Conservation (phyloP, 805 yeast species). For the Tetrapisispora namnaoensis region DNA sequence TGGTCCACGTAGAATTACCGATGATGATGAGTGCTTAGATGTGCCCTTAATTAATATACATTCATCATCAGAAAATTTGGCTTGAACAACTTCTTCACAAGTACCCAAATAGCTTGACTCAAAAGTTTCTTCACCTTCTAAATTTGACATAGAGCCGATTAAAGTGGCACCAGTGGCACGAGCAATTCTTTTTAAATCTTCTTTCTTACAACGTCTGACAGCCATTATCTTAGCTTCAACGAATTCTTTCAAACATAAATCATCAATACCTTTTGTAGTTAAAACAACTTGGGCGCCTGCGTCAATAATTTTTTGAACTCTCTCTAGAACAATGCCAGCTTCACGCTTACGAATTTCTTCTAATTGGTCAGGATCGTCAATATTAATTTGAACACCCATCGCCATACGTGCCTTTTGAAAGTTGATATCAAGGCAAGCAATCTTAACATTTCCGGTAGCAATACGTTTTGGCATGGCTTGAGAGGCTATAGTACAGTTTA, state of each 20-base stretch:
- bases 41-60: conserved; percentile 89
- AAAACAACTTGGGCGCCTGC: conserved; percentile 91
- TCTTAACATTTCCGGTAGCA: conserved; percentile 47
- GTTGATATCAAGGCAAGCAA: conserved; percentile 85
- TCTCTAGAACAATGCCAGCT: conserved; percentile 74
- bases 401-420: conserved; percentile 96
- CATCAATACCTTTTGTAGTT: conserved; percentile 93
- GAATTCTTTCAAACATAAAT: conserved; percentile 80
- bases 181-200: conserved; percentile 92
- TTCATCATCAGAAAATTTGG: conserved; percentile 90
- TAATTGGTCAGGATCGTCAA: conserved; percentile 93
- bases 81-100: conserved; percentile 87
- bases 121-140: conserved; percentile 92
- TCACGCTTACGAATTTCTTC: conserved; percentile 88
- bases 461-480: conserved; percentile 81
- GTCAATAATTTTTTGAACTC: conserved; percentile 66
- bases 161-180: conserved; percentile 96
- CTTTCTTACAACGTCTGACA: conserved; percentile 93
- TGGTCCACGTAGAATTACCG: conserved; percentile 90
- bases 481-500: conserved; percentile 93
- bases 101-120: conserved; percentile 76
- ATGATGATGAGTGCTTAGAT: conserved; percentile 80
- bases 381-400: conserved; percentile 93
- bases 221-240: conserved; percentile 91
- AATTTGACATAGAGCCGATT: conserved; percentile 74